These are phyloP conservation scores for Leishmania gerbilli DNA, from an alignment of 208 protist species.

Conservation along the genomic window DNA sequence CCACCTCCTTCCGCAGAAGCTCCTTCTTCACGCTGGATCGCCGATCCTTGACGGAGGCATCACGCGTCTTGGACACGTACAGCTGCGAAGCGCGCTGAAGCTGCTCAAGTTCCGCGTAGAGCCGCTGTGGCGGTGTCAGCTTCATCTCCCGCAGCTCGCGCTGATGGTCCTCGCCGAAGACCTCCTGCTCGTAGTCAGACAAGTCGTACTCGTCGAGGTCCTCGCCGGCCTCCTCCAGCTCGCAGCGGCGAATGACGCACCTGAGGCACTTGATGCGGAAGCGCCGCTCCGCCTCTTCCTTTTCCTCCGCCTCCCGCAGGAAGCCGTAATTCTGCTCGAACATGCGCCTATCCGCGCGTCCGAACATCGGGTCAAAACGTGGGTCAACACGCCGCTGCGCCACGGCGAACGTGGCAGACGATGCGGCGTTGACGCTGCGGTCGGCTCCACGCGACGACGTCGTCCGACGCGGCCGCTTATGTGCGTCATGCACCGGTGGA, in stretches of 20 bases:
- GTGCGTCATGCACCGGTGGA: conserved; percentile 70
- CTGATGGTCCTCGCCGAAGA: conserved; percentile 72
- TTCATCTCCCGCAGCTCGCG: conserved; percentile 63
- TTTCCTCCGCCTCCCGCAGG: conserved; percentile 66
- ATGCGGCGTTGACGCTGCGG: not conserved
- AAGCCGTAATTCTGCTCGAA: conserved; percentile 87
- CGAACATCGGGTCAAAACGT: conserved; percentile 77
- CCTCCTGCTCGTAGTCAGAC: conserved; percentile 75
- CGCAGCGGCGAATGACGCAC: conserved; percentile 63
- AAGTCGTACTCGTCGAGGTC: conserved; percentile 83
- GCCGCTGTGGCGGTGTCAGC: conserved; percentile 46
- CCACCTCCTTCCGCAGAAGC: conserved; percentile 74
- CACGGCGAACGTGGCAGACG: not conserved
- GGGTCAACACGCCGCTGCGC: conserved; percentile 52
- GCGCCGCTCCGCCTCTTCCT: conserved; percentile 68
- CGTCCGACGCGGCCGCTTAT: conserved; percentile 38
- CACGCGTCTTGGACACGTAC: conserved; percentile 50
- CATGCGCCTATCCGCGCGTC: conserved; percentile 43
- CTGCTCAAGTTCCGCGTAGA: conserved; percentile 62
- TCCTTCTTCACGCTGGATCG: conserved; percentile 47
- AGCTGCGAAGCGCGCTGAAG: conserved; percentile 76
- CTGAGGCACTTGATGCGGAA: conserved; percentile 72
- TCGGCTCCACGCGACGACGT: not conserved
- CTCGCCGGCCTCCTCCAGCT: conserved; percentile 69
- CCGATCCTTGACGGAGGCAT: conserved; percentile 40